Base-by-base conservation (phyloP, 176 grass and related monocot genomes). In the Zoysia pacifica region DNA sequence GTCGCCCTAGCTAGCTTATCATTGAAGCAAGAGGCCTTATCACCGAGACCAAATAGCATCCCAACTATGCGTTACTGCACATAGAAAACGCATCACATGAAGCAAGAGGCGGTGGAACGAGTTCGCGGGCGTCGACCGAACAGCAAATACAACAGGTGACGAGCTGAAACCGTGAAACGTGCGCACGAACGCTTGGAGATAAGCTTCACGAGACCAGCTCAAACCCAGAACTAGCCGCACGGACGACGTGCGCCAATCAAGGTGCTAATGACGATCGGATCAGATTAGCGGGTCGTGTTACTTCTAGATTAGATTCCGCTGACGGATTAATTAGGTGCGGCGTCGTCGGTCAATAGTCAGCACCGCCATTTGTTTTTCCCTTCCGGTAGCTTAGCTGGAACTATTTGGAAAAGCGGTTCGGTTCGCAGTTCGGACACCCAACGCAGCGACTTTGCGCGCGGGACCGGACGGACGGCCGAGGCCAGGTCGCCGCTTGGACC, bases 261-360 rank as follows among this genome's bases (percentile, higher is more conserved):
- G 11, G 28, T 38, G 5, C 46, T 36, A 13, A 28, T 50, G 69
- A 51, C 47, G 19, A 37, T 5, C 11, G 41, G 48, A 35, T 7
- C 9, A 49, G 72, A 35, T 77, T 48, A 70, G 62, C 51, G 3
- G 12, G 51, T 14, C 43, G 4, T 9, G 42, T 20, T 28, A 28
- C 28, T 28, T 28, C 28, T 28, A 28, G 28, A 9, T 84, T 50
- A 66, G 54, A 78, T 62, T 52, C 11, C 61, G 51, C 28, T 28
- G 28, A 28, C 28, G 28, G 28, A 28, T 28, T 28, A 28, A 61
- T 69, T 69, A 7, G 62, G 19, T 60, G 41, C 38, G 47, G 37
- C 50, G 62, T 11, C 28, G 45, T 37, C 40, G 50, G 69, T 86
- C 69, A 80, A 86, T 42, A 62, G 46, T 64, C 58, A 76, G 43